Percentiles rank a stretch among this genome's conserved stretches.
Conservation (phyloP, 805 yeast genomes). For the Sporopachydermia quercuum region DNA sequence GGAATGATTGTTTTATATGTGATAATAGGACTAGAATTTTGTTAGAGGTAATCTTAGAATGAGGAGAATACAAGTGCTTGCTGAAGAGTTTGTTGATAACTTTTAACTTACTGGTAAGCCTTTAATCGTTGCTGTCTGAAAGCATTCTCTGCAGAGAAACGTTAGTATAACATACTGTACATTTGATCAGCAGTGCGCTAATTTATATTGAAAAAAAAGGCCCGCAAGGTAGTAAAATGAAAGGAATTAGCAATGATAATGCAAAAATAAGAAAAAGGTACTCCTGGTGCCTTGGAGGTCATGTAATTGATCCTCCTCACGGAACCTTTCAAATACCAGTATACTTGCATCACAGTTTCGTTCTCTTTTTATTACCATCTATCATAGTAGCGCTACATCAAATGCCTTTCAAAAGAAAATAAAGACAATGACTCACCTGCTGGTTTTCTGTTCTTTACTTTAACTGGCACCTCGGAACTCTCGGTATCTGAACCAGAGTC, state of each 20-base stretch:
- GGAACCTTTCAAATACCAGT: background rate
- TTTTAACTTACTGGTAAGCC: slow-evolving; percentile 2
- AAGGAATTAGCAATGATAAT: background rate
- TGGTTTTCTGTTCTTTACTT: slow-evolving; percentile 2
- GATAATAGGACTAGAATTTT: slow-evolving; percentile 59
- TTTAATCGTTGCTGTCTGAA: slow-evolving; percentile 2
- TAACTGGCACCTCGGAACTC: background rate
- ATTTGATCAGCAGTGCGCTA: background rate
- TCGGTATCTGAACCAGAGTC: background rate
- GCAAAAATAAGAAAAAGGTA: no score
- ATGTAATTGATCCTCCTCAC: background rate
- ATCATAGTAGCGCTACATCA: background rate
- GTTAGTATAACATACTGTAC: no score
- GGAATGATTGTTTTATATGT: slow-evolving; percentile 90
- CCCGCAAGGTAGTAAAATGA: no score
- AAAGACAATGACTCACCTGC: background rate
- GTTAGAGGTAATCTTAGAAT: no score
- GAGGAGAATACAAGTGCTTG: no score
- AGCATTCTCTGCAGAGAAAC: slow-evolving; percentile 3
- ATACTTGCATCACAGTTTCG: background rate
- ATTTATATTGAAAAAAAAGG: background rate
- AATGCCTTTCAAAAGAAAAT: background rate
- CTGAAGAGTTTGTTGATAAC: no score
- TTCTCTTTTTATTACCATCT: background rate
- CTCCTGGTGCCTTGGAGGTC: background rate